Evolutionary conservation across 495 filamentous ascomycete species (phyloP).

Genomic region (Rusavskia elegans): DNA sequence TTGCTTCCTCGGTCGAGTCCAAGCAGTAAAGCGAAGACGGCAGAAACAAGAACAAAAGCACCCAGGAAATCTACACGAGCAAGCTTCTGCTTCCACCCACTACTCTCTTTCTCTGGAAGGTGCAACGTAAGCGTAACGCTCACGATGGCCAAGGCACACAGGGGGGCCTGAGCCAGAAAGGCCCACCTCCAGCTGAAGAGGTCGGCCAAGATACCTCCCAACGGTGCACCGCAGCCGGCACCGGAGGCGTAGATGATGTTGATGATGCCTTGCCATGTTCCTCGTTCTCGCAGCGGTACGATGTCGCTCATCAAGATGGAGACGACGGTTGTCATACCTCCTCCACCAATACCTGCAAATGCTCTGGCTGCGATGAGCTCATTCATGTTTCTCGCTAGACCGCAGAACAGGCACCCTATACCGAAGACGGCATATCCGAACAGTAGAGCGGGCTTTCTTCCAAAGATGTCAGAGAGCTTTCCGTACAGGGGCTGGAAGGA

Average conservation of each 20-base stretch:
- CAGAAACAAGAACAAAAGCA: constrained; percentile 50
- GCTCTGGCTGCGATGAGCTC: constrained; percentile 52
- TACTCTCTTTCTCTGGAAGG: constrained; percentile 37
- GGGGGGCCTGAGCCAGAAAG: constrained; percentile 55
- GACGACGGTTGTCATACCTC: constrained; percentile 72
- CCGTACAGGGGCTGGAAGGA: constrained; percentile 71
- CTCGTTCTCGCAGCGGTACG: constrained; percentile 58
- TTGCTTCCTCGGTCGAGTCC: constrained; percentile 71
- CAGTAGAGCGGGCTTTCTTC: constrained; percentile 58
- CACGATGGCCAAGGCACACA: constrained; percentile 51
- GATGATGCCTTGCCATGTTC: constrained; percentile 68
- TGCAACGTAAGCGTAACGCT: constrained; percentile 47
- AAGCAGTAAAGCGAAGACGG: constrained; percentile 55
- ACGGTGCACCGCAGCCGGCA: constrained; percentile 51
- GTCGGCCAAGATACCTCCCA: constrained; percentile 62
- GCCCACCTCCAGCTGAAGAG: constrained; percentile 73
- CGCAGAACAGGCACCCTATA: constrained; percentile 55
- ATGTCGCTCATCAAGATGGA: constrained; percentile 67
- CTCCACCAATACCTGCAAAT: constrained; percentile 64
- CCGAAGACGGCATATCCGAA: constrained; percentile 64
- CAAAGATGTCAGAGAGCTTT: constrained; percentile 68
- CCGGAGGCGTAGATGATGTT: constrained; percentile 68
- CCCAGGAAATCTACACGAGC: constrained; percentile 68
- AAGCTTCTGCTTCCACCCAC: constrained; percentile 48
- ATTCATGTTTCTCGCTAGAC: constrained; percentile 50